Evolutionary conservation across 805 yeast genomes (phyloP), one percentile per base, ranked within the genome.

Genomic region (Barnettozyma californica): DNA sequence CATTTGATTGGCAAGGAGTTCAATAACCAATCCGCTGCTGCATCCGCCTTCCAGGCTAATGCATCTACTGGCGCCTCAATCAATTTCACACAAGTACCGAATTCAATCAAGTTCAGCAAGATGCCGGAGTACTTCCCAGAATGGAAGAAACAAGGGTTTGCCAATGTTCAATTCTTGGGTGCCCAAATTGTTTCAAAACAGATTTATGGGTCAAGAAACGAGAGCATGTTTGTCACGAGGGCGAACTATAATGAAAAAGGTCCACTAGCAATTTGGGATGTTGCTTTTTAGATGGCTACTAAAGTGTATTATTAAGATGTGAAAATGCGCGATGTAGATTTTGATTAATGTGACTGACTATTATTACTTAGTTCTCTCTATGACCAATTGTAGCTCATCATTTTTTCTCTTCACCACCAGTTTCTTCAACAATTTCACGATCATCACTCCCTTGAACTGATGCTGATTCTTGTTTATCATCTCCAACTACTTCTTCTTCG

Each of bases 71-170:
- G 50, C 8, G 33, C 29, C 7, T 38, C 50, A 4, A 45, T 49
- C 8, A 65, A 57, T 41, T 68, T 75, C 52, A 66, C 74, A 44
- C 98, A 92, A 68, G 90, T 84, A 2, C 98, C 97, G 20, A 80
- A 82, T n/a, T 72, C 81, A 13, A 76, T 91, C 48, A 80, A 77
- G 55, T 62, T 81, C 44, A 80, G 83, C 23, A 83, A 84, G 58
- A 76, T 80, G 64, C 95, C 97, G 0, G 98, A 92, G 48, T 91
- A 92, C 66, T 92, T 92, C 68, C 87, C 96, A 1, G 96, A 88
- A 56, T 92, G 97, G 97, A 91, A 91, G 68, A 80, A 80, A 64
- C 65, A 65, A 31, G 90, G 92, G 1, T 83, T 84, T 77, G 82
- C 84, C 49, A 90, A 87, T 56, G 79, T 84, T 29, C 75, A 80